Base-by-base conservation (phyloP, 1,139 yeast genomes). In the Lodderomyces jiufengensis region DNA sequence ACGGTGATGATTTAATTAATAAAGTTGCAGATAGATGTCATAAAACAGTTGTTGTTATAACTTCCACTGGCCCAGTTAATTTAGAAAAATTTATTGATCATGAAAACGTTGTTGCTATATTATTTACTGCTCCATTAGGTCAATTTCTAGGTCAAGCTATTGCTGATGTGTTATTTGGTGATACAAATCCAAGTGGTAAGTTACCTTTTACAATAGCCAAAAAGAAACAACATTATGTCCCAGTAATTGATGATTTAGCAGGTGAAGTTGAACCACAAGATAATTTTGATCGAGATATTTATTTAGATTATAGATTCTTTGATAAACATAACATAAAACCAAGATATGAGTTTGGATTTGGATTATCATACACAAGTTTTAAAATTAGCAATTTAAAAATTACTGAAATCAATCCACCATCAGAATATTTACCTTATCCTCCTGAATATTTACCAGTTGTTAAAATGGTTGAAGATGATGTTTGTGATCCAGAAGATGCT, bases 171-270 rank as follows among this genome's bases (percentile, higher is more conserved):
- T 45, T 67, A 10, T 79, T 77, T 56, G 85, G 85, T 2, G 80
- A 73, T 28, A 63, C 60, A 15, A 75, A 75, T 45, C 84, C 84
- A 6, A 73, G 80, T 14, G 85, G 84, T 3, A 70, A 73, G 45
- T 61, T 79, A 32, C 84, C 85, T 0, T 78, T 78, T 47, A 78
- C 84, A 1, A 69, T 79, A 47, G 83, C 84, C 9, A 70, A 66
- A 50, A 72, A 75, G 45, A 63, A 61, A 32, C 71, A 61, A 46
- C 81, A 78, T 43, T 77, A 77, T 46, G 76, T 73, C 20, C 73
- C 76, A 15, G 58, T 77, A 9, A 49, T 73, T 39, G 70, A 63
- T 35, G 60, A 60, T 21, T 52, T 70, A 20, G 70, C 68, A 9
- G 63, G 61, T 2, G 56, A 56, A 9, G 57, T 51, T 2, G 58